A percentile compares a stretch with the other conserved stretches of the same genome.
These are phyloP conservation scores for Coemansia sp. DNA, from an alignment of 192 early-diverging fungal species.

Conservation along the genomic window DNA sequence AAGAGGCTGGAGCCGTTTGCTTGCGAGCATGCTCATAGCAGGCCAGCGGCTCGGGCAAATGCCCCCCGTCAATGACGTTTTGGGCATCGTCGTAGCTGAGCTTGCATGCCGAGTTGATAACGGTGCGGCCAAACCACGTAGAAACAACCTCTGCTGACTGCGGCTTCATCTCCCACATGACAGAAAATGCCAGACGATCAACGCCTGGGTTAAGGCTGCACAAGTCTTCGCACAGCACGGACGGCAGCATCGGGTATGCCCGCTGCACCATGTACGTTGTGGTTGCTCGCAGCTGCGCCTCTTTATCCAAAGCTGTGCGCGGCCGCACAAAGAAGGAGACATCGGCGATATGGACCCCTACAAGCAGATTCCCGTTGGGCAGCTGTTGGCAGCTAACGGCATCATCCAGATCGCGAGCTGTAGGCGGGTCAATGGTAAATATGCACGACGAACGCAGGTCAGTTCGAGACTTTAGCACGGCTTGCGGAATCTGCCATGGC, in stretches of 20 bases:
- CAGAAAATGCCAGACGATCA: slow-evolving; percentile 88
- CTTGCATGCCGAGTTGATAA: slow-evolving; percentile 89
- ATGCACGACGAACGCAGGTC: slow-evolving; percentile 71
- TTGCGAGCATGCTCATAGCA: slow-evolving; percentile 17
- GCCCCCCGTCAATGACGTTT: slow-evolving; percentile 60
- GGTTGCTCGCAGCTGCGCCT: slow-evolving; percentile 83
- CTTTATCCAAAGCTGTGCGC: slow-evolving; percentile 75
- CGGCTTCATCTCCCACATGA: slow-evolving; percentile 59
- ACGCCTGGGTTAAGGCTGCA: slow-evolving; percentile 85
- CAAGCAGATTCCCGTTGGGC: slow-evolving; percentile 37
- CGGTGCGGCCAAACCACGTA: slow-evolving; percentile 83
- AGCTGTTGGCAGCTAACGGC: slow-evolving; percentile 45
- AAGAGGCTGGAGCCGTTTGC: slow-evolving; percentile 15
- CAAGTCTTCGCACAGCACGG: slow-evolving; percentile 73
- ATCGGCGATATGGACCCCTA: slow-evolving; percentile 92
- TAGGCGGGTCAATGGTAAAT: slow-evolving; percentile 87
- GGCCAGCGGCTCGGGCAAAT: slow-evolving; percentile 1
- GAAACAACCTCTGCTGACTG: slow-evolving; percentile 60
- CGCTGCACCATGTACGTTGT: slow-evolving; percentile 91
- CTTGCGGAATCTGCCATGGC: slow-evolving; percentile 76
- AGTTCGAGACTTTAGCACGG: slow-evolving; percentile 64
- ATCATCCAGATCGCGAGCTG: slow-evolving; percentile 52
- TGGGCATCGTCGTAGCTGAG: slow-evolving; percentile 97
- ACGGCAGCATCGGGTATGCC: slow-evolving; percentile 94
- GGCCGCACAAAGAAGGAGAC: slow-evolving; percentile 90